phyloP scores from a whole-genome alignment of 352 stramenopile species.

The Globisporangium middletonii region DNA sequence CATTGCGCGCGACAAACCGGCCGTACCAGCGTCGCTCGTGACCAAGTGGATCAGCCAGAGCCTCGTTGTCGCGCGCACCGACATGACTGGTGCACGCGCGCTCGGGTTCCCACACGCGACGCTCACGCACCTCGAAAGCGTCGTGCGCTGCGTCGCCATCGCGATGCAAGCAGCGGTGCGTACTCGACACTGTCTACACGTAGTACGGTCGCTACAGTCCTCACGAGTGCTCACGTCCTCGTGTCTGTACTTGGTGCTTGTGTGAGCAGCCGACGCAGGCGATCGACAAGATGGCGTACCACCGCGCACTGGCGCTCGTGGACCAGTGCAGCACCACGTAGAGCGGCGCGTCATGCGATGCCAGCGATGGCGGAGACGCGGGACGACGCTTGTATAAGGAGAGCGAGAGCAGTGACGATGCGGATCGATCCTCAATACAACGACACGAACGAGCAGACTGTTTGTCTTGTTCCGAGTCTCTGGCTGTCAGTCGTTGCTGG shows the following conservation, averaged over 20 bases:
- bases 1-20: constrained; percentile 18
- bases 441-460: neutral
- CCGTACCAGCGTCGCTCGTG: constrained; percentile 14
- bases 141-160: neutral
- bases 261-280: neutral
- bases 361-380: no score
- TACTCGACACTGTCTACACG: neutral
- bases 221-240: neutral
- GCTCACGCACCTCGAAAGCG: neutral
- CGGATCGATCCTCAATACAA: no score
- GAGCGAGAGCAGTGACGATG: no score
- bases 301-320: neutral
- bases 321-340: neutral
- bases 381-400: no score
- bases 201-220: no score
- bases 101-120: neutral
- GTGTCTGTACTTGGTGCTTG: neutral
- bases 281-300: constrained; percentile 1
- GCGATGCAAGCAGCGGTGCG: neutral
- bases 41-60: constrained; percentile 22
- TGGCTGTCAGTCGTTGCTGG: no score
- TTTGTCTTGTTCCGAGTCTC: no score
- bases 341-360: no score
- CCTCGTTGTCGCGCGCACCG: constrained; percentile 14
- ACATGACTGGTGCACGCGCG: neutral